A percentile compares a stretch with the other conserved stretches of the same genome.
These are phyloP conservation scores for Lunasporangiospora selenospora DNA, from an alignment of 192 early-diverging fungal species.

Conservation along the genomic window DNA sequence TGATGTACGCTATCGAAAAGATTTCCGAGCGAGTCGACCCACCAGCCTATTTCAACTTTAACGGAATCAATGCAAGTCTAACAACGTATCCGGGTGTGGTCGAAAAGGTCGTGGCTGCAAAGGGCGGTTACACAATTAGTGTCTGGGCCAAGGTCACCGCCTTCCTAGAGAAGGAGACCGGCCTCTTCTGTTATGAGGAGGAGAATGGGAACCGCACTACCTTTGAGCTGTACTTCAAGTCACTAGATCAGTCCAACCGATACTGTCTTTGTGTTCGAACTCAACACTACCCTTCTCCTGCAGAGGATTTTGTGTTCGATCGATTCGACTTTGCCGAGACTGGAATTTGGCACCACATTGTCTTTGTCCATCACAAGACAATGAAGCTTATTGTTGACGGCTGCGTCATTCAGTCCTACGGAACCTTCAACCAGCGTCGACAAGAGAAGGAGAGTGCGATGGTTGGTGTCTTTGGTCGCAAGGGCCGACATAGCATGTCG, in stretches of 20 bases:
- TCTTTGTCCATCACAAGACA: conserved; percentile 49
- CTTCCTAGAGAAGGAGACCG: conserved; percentile 49
- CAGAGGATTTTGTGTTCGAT: conserved; percentile 52
- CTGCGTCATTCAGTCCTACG: conserved; percentile 47
- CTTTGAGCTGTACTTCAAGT: conserved; percentile 54
- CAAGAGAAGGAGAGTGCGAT: conserved; percentile 45
- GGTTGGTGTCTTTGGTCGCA: conserved; percentile 45
- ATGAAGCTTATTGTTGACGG: conserved; percentile 53
- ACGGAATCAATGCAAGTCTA: conserved; percentile 43
- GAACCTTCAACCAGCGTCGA: conserved; percentile 49
- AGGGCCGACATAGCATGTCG: conserved; percentile 28
- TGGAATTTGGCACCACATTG: conserved; percentile 51
- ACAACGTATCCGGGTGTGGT: conserved; percentile 38
- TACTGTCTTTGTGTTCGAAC: conserved; percentile 52
- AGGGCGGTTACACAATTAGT: conserved; percentile 51
- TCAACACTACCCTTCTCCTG: conserved; percentile 45
- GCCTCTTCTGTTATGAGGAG: conserved; percentile 50
- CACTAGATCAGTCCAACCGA: conserved; percentile 43
- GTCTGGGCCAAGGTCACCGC: conserved; percentile 51
- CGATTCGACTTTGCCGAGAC: conserved; percentile 49
- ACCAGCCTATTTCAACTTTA: conserved; percentile 51
- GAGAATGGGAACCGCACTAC: conserved; percentile 43
- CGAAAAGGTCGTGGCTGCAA: conserved; percentile 39
- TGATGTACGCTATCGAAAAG: conserved; percentile 54
- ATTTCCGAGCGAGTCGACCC: conserved; percentile 53